phyloP scores from a whole-genome alignment of 2,329 filamentous ascomycete genomes.

The Dendryphion nanum region DNA sequence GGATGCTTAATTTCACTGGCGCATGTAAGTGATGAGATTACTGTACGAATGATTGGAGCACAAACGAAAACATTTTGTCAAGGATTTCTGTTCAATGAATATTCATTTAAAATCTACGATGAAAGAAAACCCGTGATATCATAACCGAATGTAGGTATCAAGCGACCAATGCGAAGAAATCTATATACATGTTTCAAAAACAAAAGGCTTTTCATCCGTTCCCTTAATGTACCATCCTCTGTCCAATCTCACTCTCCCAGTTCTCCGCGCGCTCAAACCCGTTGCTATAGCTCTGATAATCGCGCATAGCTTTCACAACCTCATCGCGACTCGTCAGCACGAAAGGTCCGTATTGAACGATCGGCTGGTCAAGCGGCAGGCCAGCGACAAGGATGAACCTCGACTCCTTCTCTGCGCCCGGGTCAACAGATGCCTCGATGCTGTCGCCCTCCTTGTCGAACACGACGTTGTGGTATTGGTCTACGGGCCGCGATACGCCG shows the following conservation, averaged over 20 bases:
- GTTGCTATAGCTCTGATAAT: constrained; percentile 36
- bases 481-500: constrained; percentile 47
- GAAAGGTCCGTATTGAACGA: constrained; percentile 42
- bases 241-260: constrained; percentile 72
- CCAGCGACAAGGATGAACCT: constrained; percentile 73
- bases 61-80: no score
- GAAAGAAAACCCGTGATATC: no score
- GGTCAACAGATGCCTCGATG: constrained; percentile 68
- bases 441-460: constrained; percentile 78
- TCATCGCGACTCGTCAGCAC: constrained; percentile 37
- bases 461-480: constrained; percentile 82
- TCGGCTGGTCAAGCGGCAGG: constrained; percentile 51
- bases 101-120: no score
- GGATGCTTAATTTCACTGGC: no score
- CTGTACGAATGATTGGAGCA: no score
- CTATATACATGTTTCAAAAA: no score
- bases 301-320: constrained; percentile 38
- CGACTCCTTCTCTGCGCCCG: constrained; percentile 57
- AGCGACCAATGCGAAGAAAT: no score
- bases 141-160: no score
- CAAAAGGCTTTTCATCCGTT: no score
- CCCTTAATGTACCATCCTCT: constrained; percentile 33
- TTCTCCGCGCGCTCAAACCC: constrained; percentile 63
- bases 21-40: no score
- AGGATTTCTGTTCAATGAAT: no score